Base-by-base conservation (phyloP, 208 protist genomes). In the Trypanosoma mega region DNA sequence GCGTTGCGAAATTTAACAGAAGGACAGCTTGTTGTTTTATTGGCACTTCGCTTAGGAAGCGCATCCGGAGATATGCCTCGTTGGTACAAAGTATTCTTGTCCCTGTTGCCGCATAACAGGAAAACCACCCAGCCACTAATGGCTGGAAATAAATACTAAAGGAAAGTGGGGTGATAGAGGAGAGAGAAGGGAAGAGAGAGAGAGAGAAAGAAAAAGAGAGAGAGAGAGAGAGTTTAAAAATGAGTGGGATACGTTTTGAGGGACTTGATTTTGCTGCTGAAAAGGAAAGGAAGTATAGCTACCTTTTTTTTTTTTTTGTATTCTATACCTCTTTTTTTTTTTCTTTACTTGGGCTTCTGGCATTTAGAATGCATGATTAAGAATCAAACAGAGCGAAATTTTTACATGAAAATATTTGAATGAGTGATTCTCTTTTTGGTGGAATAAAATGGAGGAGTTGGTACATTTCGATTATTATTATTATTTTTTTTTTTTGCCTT, bases 1-100 rank as follows among this genome's bases (percentile, higher is more conserved):
- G 27, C 31, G 7, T 39, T 69, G 9, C 39, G 33, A 21, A 69
- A 69, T 27, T 21, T 62, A 20, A 61, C 30, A 46, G 63, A 69
- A 14, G 21, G 2, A 24, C 4, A 34, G 3, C 37, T 69, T 26
- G 54, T 56, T 0, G 21, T 62, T 6, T 36, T 69, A 14, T 45
- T 69, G 26, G 23, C 24, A 1, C 3, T 69, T 12, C 54, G 52
- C 12, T 14, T 62, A 11, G 54, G 54, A 24, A 61, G 31, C 41
- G 24, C 37, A 2, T 61, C 24, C 21, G 41, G 27, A 24, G 23
- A 12, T 36, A 60, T 54, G 62, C 62, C 62, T n/a, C 2, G 52
- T 16, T 68, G 34, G 34, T 39, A 39, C 34, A 39, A 6, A 39
- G 6, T 12, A 12, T 16, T 39, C 6, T 6, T 39, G 12, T 39